Conservation (phyloP, 371 early-diverging fungal genomes). For the Mortierella sp. region DNA sequence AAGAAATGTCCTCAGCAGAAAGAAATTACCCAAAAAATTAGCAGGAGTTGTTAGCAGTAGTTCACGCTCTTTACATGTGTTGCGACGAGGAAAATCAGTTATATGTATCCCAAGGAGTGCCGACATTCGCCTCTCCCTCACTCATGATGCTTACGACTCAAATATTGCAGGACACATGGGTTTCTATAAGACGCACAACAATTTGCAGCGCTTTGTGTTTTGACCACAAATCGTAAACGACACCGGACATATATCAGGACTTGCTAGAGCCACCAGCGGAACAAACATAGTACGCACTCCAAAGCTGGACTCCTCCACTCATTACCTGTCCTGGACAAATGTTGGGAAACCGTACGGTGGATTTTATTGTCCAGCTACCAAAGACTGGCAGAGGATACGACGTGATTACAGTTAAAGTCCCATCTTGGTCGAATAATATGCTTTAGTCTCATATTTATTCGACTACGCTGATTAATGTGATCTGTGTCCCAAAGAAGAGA, state of each 20-base stretch:
- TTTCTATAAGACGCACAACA: conserved; percentile 54
- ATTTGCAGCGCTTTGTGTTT: conserved; percentile 47
- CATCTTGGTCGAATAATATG: too few relatives aligned
- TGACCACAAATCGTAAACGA: conserved; percentile 58
- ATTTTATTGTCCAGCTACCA: conserved; percentile 32
- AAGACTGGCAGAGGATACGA: conserved; percentile 26
- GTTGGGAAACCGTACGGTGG: conserved; percentile 32
- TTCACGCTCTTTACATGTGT: conserved; percentile 50
- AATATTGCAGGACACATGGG: conserved; percentile 62
- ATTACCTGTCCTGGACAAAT: conserved; percentile 25
- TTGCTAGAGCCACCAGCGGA: conserved; percentile 57
- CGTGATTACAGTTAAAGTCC: conserved; percentile 50
- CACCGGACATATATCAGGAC: conserved; percentile 50
- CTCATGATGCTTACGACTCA: conserved; percentile 54
- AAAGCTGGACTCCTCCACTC: conserved; percentile 56
- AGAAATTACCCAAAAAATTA: conserved; percentile 50
- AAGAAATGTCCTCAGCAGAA: conserved; percentile 41
- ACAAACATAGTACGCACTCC: conserved; percentile 35
- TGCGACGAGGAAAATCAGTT: conserved; percentile 28
- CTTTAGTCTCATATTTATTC: too few relatives aligned
- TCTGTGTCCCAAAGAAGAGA: too few relatives aligned
- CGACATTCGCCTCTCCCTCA: conserved; percentile 12
- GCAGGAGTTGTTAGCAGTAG: conserved; percentile 51
- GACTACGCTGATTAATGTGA: too few relatives aligned
- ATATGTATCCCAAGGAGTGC: conserved; percentile 10